Evolutionary conservation across 2,329 filamentous ascomycete genomes (phyloP), one percentile per base, ranked within the genome.

Genomic region (Fusarium armeniacum): DNA sequence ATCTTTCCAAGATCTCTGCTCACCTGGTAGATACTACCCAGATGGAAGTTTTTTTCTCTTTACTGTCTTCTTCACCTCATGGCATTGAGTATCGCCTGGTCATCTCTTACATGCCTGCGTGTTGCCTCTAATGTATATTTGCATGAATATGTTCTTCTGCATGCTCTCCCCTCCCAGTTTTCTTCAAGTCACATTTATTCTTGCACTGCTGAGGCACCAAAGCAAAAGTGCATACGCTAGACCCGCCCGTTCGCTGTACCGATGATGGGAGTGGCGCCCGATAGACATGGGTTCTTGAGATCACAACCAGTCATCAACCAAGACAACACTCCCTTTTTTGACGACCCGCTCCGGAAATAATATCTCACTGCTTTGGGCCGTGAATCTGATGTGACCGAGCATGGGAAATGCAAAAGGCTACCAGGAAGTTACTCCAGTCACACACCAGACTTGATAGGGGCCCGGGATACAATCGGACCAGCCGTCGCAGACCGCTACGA

Each of bases 261-360:
- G 47, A 75, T 75, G 73, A 75, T 75, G 73, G 73, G 73, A 72
- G 73, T 75, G 73, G 73, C 73, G 72, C 58, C 43, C 38, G 20
- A 45, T 69, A 71, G 61, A 67, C 73, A 75, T 69, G 72, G 72
- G 53, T 46, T 54, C 35, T 63, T 54, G 56, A 54, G 65, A 49
- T 58, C 40, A 51, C 66, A 73, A 49, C 73, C 72, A 75, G 70
- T 75, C 49, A 54, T 64, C 50, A 61, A 60, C 55, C 51, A 52
- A 64, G 49, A 28, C 26, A 47, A 43, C 65, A 62, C 61, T 70
- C 69, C 73, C 54, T 56, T 50, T 60, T 60, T 51, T 49, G 44
- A 35, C 33, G 58, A 65, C 55, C 66, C 62, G 52, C 63, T 45
- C 49, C 73, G 73, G 73, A 58, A 75, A 75, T 75, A 75, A 70